Conservation (phyloP, 805 yeast genomes). For the Yamadazyma akitaensis region DNA sequence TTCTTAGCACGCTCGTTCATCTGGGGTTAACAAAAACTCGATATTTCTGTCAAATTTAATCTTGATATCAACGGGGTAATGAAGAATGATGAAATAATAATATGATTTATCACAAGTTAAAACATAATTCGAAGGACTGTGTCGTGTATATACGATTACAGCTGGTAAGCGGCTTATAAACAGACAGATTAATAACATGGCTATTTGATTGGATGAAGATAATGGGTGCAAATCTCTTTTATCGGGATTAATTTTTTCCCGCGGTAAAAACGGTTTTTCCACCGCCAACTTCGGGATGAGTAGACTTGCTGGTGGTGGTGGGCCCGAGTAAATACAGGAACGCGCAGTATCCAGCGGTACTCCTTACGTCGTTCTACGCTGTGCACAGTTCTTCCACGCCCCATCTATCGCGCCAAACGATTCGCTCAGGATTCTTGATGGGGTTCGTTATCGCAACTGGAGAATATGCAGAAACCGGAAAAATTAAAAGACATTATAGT, state of each 20-base stretch:
- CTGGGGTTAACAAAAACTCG: background rate
- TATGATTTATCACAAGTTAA: background rate
- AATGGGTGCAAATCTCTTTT: background rate
- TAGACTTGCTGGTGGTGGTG: too few relatives aligned
- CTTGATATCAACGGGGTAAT: background rate
- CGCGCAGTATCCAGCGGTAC: too few relatives aligned
- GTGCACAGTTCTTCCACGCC: too few relatives aligned
- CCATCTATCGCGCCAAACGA: too few relatives aligned
- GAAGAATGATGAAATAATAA: background rate
- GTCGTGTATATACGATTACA: constrained; percentile 1
- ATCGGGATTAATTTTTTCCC: background rate
- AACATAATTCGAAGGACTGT: background rate
- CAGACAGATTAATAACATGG: background rate
- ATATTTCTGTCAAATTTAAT: background rate
- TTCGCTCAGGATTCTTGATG: too few relatives aligned
- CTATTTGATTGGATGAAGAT: constrained; percentile 3
- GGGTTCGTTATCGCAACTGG: too few relatives aligned
- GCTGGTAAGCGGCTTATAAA: background rate
- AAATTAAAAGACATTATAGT: too few relatives aligned
- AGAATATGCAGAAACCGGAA: too few relatives aligned
- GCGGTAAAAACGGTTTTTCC: background rate
- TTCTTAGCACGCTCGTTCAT: constrained; percentile 5
- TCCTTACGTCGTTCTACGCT: too few relatives aligned
- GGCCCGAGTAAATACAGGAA: too few relatives aligned
- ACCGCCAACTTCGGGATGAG: too few relatives aligned